Evolutionary conservation across 495 filamentous ascomycete genomes (phyloP), one percentile per base, ranked within the genome.

Genomic region (Neurospora discreta): DNA sequence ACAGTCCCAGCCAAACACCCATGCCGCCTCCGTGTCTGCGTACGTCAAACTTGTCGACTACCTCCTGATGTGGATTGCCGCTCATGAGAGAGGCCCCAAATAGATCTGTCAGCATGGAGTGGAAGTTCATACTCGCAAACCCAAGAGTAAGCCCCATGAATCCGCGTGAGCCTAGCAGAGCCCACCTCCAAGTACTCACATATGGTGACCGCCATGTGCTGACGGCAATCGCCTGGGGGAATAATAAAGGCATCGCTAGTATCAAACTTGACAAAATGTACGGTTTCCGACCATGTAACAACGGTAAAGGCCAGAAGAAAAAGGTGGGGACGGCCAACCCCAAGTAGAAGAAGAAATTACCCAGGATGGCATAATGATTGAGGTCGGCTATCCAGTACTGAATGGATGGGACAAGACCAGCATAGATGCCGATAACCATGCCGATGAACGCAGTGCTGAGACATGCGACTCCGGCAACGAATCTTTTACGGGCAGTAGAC

Each of bases 241-340:
- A 89, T 65, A 93, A 86, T 1, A 94, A 82, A 23, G 90, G 90
- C 80, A 93, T 84, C n/a, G 90, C 85, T 20, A 92, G 75, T 8
- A 87, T 83, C 52, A 92, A 82, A 30, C 90, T 86, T 42, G 84
- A 83, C 58, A 94, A 77, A 42, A 88, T 88, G 77, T 93, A 94
- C 9, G 90, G 89, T 78, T 93, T 93, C 41, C 91, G 85, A 20
- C 91, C 91, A 77, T 93, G 90, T 1, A 93, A 83, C n/a, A 93
- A 80, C 10, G 91, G 89, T 9, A 94, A 80, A 1, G 91, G 91
- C 91, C 91, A 94, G 75, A 87, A 87, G 39, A 92, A 75, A 40
- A 91, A 84, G 3, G 87, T 92, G 1, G 90, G 85, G 40, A 93
- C 81, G 0, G 90, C 88, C 52, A 93, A 82, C 15, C 90, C 90